These are phyloP conservation scores for Trypanosoma brucei DNA, from an alignment of 208 protist genomes.

Conservation along the genomic window DNA sequence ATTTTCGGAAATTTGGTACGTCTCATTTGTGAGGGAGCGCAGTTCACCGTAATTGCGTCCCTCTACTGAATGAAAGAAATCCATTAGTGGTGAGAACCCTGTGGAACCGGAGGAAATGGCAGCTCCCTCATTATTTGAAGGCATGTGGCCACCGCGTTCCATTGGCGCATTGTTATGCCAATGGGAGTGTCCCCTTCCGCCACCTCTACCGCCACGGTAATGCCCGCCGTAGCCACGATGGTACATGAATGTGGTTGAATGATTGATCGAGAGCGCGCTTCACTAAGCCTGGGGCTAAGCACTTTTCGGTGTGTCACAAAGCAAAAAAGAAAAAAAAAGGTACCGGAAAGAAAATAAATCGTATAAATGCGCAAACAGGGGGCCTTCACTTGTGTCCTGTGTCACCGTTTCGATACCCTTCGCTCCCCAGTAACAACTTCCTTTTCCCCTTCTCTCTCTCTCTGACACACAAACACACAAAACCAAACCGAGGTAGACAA, in stretches of 20 bases:
- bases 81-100: conserved; percentile 14
- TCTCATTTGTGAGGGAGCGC: conserved; percentile 39
- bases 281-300: background rate
- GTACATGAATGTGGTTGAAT: conserved; percentile 7
- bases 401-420: no score
- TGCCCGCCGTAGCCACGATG: conserved; percentile 15
- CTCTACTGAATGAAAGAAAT: conserved; percentile 37
- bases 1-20: conserved; percentile 28
- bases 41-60: conserved; percentile 51
- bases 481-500: no score
- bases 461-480: no score
- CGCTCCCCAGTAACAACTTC: no score
- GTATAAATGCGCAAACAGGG: no score
- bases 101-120: background rate
- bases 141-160: background rate
- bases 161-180: background rate
- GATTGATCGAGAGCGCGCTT: background rate
- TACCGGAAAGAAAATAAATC: no score
- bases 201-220: conserved; percentile 24
- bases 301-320: background rate
- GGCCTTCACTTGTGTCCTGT: no score
- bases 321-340: no score
- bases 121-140: background rate
- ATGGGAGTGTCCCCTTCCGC: conserved; percentile 17
- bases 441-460: no score